Base-by-base conservation (phyloP, 129 eudicot species). In the Flaveria ramosissima region DNA sequence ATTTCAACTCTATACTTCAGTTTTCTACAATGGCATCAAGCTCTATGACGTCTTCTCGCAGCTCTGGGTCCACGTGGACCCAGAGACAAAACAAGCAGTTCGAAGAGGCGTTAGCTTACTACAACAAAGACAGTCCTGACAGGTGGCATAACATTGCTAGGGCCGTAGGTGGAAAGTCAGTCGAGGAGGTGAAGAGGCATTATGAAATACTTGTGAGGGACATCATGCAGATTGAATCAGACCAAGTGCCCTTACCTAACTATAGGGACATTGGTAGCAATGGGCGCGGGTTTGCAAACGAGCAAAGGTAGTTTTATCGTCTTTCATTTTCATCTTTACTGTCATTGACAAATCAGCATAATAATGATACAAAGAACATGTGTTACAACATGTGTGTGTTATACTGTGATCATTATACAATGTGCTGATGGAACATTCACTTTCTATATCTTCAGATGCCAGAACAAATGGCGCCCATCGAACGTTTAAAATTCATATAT, bases 91-190 rank as follows among this genome's bases (percentile, higher is more conserved):
- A 92, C 88, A 92, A 92, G 82, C 90, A 89, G 61, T 91, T 91
- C 68, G 97, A 91, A 76, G 97, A 91, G 80, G 97, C 97, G 43
- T 68, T 91, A 48, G 97, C 94, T 45, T 76, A 27, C 78, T 91
- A 86, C 73, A 92, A 89, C 76, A 91, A 83, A 84, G 97, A 91
- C 76, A 91, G 82, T 24, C 97, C 97, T n/a, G 97, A 91, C 74
- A 81, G 94, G 24, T 91, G 97, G 97, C 87, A 84, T 43, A 91
- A 91, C 57, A 85, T 91, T n/a, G 92, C 97, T 9, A 74, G 90
- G 77, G 85, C 82, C 43, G 88, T 89, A 4, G 83, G 87, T 71
- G 97, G 90, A 23, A 91, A 91, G 80, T 86, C 97, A 4, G 89
- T 62, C 2, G 97, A 91, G 79, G 97, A 91, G 82, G 97, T 91